These are phyloP conservation scores for Xerocomus minutiporus DNA, from an alignment of 1,284 basidiomycete genomes.

Conservation along the genomic window DNA sequence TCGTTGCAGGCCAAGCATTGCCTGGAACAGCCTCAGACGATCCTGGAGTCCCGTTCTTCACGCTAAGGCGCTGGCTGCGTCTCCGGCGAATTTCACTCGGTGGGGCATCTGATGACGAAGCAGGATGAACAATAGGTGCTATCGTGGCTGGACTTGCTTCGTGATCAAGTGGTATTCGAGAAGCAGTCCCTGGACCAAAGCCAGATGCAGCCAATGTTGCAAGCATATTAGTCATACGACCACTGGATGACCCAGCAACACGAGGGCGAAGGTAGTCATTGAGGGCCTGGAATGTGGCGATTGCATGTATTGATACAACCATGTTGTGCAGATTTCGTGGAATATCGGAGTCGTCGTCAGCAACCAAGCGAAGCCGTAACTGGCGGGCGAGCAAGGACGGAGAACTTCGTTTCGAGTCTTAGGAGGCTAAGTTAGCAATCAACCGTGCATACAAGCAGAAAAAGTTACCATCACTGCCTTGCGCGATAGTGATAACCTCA, in stretches of 20 bases:
- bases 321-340: conserved; percentile 84
- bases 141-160: conserved; percentile 20
- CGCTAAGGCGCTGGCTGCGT: conserved; percentile 80
- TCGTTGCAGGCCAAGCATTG: conserved; percentile 22
- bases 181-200: conserved; percentile 43
- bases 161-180: conserved; percentile 23
- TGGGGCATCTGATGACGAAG: conserved; percentile 24
- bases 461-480: conserved; percentile 62
- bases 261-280: conserved; percentile 92
- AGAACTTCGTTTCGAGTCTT: conserved; percentile 82
- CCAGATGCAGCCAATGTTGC: conserved; percentile 84
- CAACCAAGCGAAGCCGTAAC: conserved; percentile 81
- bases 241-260: conserved; percentile 68
- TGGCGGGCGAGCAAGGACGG: conserved; percentile 85
- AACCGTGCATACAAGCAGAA: conserved; percentile 1
- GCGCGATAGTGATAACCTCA: conserved; percentile 83
- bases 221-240: conserved; percentile 82
- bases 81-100: conserved; percentile 51
- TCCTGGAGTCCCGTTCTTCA: conserved; percentile 46
- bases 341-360: conserved; percentile 81
- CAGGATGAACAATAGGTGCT: conserved; percentile 31
- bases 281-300: conserved; percentile 92
- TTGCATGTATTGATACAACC: conserved; percentile 93
- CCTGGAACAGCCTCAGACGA: conserved; percentile 20
- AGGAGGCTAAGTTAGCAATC: conserved; percentile 3